Evolutionary conservation across 768 basidiomycete genomes (phyloP).

Genomic region (Agrocybe chaxingu): DNA sequence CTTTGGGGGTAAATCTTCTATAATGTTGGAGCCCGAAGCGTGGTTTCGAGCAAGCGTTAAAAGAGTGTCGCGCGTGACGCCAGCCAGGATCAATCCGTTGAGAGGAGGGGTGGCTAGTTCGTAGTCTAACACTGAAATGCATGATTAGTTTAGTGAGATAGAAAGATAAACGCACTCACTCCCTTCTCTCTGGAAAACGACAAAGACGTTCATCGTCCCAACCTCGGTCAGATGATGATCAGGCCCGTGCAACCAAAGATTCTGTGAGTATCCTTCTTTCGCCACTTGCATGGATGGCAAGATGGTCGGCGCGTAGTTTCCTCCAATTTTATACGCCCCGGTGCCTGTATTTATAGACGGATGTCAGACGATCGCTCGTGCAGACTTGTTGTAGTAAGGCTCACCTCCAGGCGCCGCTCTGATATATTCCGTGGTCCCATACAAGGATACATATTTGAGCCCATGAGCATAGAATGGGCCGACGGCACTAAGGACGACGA

Average conservation of each 20-base stretch:
- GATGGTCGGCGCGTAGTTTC: constrained; percentile 87
- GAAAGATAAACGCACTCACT: constrained; percentile 40
- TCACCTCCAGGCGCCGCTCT: constrained; percentile 85
- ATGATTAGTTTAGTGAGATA: background rate
- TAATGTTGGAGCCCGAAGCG: constrained; percentile 35
- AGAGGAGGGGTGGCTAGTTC: constrained; percentile 88
- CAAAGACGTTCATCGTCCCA: constrained; percentile 92
- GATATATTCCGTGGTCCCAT: constrained; percentile 80
- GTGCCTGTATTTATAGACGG: constrained; percentile 46
- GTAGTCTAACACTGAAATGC: constrained; percentile 39
- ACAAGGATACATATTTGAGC: constrained; percentile 86
- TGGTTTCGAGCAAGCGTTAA: constrained; percentile 70
- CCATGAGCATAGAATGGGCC: constrained; percentile 85
- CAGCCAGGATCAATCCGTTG: constrained; percentile 89
- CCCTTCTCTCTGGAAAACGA: constrained; percentile 68
- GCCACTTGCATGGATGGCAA: constrained; percentile 80
- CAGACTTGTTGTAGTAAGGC: background rate
- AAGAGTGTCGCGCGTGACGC: constrained; percentile 86
- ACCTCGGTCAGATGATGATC: constrained; percentile 64
- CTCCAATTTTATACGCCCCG: constrained; percentile 83
- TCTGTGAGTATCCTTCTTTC: constrained; percentile 77
- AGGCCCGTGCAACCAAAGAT: constrained; percentile 84
- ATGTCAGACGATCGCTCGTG: background rate
- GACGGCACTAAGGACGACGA: constrained; percentile 80
- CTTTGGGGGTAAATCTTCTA: constrained; percentile 51